A percentile compares a stretch with the other conserved stretches of the same genome.
phyloP scores from a whole-genome alignment of 306 rosid genomes.

The Pueraria montana region DNA sequence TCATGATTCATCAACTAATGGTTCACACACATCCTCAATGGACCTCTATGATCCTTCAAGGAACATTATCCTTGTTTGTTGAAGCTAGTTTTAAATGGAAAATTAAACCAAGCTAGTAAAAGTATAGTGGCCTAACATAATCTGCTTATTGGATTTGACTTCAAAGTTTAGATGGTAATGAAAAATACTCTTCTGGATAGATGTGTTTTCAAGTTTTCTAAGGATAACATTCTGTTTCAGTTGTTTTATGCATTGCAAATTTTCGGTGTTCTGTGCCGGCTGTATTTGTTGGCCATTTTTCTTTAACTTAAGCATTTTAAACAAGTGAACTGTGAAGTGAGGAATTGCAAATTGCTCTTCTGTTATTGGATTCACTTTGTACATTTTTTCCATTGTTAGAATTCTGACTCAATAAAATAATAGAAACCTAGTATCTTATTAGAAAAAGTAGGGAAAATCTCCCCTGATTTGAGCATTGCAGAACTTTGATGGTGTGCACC shows the following conservation, averaged over 20 bases:
- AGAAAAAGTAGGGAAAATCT: no score
- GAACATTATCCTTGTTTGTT: no score
- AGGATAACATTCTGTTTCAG: neutral
- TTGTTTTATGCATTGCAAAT: neutral
- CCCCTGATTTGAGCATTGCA: no score
- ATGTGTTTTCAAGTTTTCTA: neutral
- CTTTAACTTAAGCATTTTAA: neutral
- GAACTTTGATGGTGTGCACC: no score
- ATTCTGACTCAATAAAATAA: no score
- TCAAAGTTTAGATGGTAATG: neutral
- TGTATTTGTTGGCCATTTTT: neutral
- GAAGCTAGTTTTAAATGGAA: no score
- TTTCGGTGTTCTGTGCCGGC: neutral
- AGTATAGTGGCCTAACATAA: neutral
- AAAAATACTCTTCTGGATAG: neutral
- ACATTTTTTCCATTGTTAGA: no score
- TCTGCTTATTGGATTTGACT: slow-evolving; percentile 5
- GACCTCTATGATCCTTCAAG: no score
- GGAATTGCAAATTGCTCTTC: neutral
- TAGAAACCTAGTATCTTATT: no score
- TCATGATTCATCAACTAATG: neutral
- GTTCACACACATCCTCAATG: neutral
- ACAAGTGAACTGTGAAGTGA: neutral
- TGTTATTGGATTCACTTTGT: slow-evolving; percentile 7
- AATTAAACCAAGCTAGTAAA: neutral